Evolutionary conservation across 2,329 filamentous ascomycete genomes (phyloP), one percentile per base, ranked within the genome.

Genomic region (Fonsecaea erecta): DNA sequence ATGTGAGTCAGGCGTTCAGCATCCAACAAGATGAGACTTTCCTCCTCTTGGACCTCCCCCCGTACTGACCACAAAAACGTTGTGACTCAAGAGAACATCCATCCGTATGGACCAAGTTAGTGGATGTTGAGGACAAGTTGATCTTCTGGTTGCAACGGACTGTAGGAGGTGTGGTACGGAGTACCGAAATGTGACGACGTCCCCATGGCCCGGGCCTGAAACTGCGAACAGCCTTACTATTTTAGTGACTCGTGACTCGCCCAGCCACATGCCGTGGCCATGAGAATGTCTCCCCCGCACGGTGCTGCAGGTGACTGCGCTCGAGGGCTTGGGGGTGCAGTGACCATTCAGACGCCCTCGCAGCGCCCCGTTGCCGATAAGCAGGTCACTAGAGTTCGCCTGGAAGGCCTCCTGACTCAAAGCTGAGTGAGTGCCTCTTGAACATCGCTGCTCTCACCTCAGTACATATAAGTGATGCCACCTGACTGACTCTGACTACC

Each of bases 401-500:
- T 26, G 18, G 21, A 30, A 60, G 32, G 12, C 57, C 46, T 60
- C 57, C 57, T 60, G 57, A 60, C 57, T 60, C 57, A 60, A 60
- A 26, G 46, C 26, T 52, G 28, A 46, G 40, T 24, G 40, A 48
- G 43, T 21, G 40, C 40, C 40, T 30, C 26, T 43, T n/a, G 55
- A 26, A 32, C 40, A 18, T 46, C 21, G 40, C 43, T 48, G 18
- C 43, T 14, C 43, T 24, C 9, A 48, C 8, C 43, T 24, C 18
- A 26, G 43, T 48, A 48, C 43, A 26, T 48, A 48, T 48, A 48
- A 26, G 43, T 48, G 43, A 48, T 18, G 30, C 40, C 57, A 60
- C 57, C 46, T 60, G 57, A 60, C 57, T 52, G 57, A 34, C 46
- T 60, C 43, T 52, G 55, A 60, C 32, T 52, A 60, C 57, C 16